Conservation (phyloP, 768 basidiomycete species). For the Tricholoma matsutake region DNA sequence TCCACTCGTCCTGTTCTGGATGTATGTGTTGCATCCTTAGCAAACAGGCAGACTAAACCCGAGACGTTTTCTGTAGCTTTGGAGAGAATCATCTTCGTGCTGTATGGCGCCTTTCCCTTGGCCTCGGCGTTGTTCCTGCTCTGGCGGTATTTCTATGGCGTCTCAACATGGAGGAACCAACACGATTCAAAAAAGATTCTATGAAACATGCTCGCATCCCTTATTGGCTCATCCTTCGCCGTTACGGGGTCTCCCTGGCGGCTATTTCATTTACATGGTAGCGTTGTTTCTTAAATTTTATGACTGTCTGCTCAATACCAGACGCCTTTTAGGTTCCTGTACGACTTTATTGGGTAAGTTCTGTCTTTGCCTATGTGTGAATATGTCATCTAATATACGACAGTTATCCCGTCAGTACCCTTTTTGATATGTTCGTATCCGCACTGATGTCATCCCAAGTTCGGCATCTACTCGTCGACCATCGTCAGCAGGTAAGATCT, state of each 20-base stretch:
- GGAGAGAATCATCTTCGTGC: conserved; percentile 77
- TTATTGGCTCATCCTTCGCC: conserved; percentile 69
- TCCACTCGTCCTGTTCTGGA: conserved; percentile 86
- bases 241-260: conserved; percentile 73
- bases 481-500: conserved; percentile 58
- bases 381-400: neutral
- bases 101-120: conserved; percentile 85
- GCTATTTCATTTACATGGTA: conserved; percentile 80
- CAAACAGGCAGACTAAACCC: neutral
- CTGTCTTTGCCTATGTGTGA: neutral
- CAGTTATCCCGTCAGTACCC: conserved; percentile 60
- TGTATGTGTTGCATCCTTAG: conserved; percentile 44
- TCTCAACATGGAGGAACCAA: conserved; percentile 77
- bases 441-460: conserved; percentile 36
- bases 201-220: conserved; percentile 78
- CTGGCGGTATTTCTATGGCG: conserved; percentile 84
- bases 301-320: neutral
- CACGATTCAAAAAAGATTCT: conserved; percentile 67
- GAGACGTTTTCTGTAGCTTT: conserved; percentile 43
- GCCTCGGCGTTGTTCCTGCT: conserved; percentile 81
- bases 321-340: conserved; percentile 53
- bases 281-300: conserved; percentile 10
- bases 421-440: neutral
- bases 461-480: conserved; percentile 78
- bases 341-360: conserved; percentile 76